A percentile compares a stretch with the other conserved stretches of the same genome.
phyloP scores from a whole-genome alignment of 1,284 basidiomycete species.

The Exobasidium rhododendri region DNA sequence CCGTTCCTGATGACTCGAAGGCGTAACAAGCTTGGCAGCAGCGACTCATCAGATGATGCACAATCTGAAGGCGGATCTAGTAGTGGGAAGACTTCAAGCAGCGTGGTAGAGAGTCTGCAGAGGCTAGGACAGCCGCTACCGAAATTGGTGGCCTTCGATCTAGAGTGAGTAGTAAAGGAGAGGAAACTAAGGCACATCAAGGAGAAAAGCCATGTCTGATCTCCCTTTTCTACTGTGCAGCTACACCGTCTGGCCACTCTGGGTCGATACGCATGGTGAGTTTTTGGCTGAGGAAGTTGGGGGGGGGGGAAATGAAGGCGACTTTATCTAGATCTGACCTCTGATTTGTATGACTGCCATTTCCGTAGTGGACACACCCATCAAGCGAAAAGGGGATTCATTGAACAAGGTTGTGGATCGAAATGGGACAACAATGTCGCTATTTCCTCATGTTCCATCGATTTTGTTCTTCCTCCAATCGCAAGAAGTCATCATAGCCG shows the following conservation, averaged over 20 bases:
- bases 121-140: constrained; percentile 24
- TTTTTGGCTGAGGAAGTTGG: too few relatives aligned
- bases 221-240: constrained; percentile 43
- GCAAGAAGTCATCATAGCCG: constrained; percentile 29
- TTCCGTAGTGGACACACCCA: constrained; percentile 39
- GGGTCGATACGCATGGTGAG: constrained; percentile 51
- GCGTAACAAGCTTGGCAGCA: neutral
- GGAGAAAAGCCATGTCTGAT: too few relatives aligned
- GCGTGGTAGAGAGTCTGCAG: constrained; percentile 9
- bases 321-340: constrained; percentile 12
- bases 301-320: neutral
- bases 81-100: constrained; percentile 1
- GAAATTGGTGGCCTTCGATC: constrained; percentile 36
- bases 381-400: constrained; percentile 26
- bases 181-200: too few relatives aligned
- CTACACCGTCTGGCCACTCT: constrained; percentile 51
- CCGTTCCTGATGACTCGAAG: constrained; percentile 2
- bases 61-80: neutral
- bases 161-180: too few relatives aligned
- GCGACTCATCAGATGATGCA: neutral
- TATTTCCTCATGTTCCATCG: constrained; percentile 45
- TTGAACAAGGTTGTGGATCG: constrained; percentile 44
- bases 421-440: constrained; percentile 30
- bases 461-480: constrained; percentile 39
- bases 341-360: constrained; percentile 6